phyloP scores from a whole-genome alignment of 2,329 filamentous ascomycete genomes.

The Biscogniauxia marginata region DNA sequence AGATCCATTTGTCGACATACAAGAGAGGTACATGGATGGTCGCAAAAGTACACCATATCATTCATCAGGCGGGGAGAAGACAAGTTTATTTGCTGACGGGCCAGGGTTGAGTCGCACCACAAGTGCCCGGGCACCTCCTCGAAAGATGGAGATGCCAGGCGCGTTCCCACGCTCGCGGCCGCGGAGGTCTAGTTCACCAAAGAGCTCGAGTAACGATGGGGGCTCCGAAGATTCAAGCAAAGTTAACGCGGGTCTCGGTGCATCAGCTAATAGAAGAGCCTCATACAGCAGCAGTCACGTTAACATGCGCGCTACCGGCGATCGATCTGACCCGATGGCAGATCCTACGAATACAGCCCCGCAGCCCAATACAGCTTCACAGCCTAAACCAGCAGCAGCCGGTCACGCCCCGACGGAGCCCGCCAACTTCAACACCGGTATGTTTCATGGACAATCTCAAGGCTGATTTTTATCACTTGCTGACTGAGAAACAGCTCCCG shows the following conservation, averaged over 20 bases:
- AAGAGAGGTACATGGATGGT: constrained; percentile 44
- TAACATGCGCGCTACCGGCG: constrained; percentile 18
- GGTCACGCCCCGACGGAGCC: constrained; percentile 12
- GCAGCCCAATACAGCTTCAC: background rate
- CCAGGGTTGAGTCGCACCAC: constrained; percentile 43
- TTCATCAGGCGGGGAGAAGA: constrained; percentile 56
- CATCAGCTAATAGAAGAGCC: constrained; percentile 7
- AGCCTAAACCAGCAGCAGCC: constrained; percentile 18
- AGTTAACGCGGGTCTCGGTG: constrained; percentile 8
- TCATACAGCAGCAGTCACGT: constrained; percentile 6
- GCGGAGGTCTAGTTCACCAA: constrained; percentile 30
- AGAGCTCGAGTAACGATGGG: constrained; percentile 28
- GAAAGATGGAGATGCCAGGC: constrained; percentile 25
- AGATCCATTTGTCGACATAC: constrained; percentile 51
- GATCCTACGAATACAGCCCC: constrained; percentile 5
- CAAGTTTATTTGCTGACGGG: constrained; percentile 53
- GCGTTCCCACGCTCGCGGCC: constrained; percentile 24
- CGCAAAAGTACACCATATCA: constrained; percentile 59
- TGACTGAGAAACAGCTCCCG: constrained; percentile 8
- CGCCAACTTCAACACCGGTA: constrained; percentile 19
- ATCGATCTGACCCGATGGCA: constrained; percentile 21
- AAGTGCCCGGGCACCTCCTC: constrained; percentile 42
- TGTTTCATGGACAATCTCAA: constrained; percentile 3
- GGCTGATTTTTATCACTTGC: background rate
- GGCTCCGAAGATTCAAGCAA: constrained; percentile 26